Evolutionary conservation across 1,284 basidiomycete species (phyloP), one percentile per base, ranked within the genome.

Genomic region (Inonotus obliquus): DNA sequence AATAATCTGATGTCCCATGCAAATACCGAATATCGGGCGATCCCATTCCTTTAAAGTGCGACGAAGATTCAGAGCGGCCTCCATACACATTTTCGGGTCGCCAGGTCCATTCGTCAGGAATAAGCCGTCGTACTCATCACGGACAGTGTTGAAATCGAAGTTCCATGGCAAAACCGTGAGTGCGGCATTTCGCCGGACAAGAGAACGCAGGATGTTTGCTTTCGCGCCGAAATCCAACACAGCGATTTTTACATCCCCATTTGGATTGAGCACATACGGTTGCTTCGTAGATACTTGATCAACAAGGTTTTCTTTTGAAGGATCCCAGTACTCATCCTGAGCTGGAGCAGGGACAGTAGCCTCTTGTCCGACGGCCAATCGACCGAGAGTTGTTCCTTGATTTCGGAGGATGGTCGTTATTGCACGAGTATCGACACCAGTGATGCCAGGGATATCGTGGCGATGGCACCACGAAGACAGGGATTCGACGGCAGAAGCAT

Each of bases 91-190:
- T 68, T 83, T 81, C 27, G 96, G 97, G 74, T 96, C 94, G 65
- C 96, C 96, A 1, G 96, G 96, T 11, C 97, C 96, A 74, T 99
- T 99, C 67, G 92, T 90, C 66, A 99, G 82, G 81, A 99, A 99
- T 19, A 99, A 83, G 7, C 97, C 97, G 72, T 99, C 96, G 70
- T 82, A 99, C 65, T 91, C 83, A 74, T 98, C 92, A 51, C 94
- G 85, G 63, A 98, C 80, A 21, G 84, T 72, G 77, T 97, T 96
- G 80, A 98, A 98, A 77, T 98, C 93, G 74, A 82, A 96, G 77
- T 98, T 87, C 96, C 97, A 99, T 0, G 96, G 96, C 21, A 99
- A 80, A 52, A 99, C 96, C 4, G 96, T 98, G 55, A 99, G 93
- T 32, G 90, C 83, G 0, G 94, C 96, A 56, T 88, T 91, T 45